Percentiles rank a stretch among this genome's conserved stretches.
Evolutionary conservation across 441 rosid species (phyloP).

Genomic region (Oxalis stricta): DNA sequence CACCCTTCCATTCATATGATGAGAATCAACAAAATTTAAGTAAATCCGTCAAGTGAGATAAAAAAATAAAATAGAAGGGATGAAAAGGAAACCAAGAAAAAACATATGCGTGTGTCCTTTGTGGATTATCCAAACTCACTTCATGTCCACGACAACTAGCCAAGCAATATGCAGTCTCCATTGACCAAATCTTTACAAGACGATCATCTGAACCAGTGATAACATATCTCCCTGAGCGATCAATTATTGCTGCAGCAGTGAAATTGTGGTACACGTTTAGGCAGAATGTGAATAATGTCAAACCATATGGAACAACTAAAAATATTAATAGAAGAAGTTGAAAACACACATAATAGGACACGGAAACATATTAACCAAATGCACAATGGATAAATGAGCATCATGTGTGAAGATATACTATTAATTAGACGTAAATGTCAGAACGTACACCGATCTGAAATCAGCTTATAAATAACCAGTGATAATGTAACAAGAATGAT

Average conservation of each 20-base stretch:
- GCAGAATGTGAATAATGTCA: not conserved
- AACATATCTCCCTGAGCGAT: slow-evolving; percentile 93
- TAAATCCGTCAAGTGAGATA: slow-evolving; percentile 6
- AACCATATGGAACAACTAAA: not conserved
- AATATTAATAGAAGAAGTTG: not conserved
- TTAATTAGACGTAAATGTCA: not conserved
- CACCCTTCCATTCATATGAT: slow-evolving; percentile 57
- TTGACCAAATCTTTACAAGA: slow-evolving; percentile 98
- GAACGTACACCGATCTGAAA: too few relatives aligned
- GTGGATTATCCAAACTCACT: slow-evolving; percentile 39
- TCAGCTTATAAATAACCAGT: not conserved
- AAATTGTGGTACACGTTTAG: slow-evolving; percentile 11
- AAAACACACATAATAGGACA: not conserved
- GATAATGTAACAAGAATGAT: not conserved
- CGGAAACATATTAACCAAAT: not conserved
- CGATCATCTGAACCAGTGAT: slow-evolving; percentile 99
- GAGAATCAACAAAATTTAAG: slow-evolving; percentile 10
- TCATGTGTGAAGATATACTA: not conserved
- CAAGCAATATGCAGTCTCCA: slow-evolving; percentile 99
- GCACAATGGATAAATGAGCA: not conserved
- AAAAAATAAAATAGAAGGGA: slow-evolving; percentile 1
- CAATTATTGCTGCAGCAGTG: slow-evolving; percentile 77
- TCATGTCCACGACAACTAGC: slow-evolving; percentile 99
- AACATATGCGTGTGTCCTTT: slow-evolving; percentile 9
- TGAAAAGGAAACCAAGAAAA: slow-evolving; percentile 7